Evolutionary conservation across 139 green algal genomes (phyloP), one percentile per base, ranked within the genome.

Genomic region (Zygnema cylindricum): DNA sequence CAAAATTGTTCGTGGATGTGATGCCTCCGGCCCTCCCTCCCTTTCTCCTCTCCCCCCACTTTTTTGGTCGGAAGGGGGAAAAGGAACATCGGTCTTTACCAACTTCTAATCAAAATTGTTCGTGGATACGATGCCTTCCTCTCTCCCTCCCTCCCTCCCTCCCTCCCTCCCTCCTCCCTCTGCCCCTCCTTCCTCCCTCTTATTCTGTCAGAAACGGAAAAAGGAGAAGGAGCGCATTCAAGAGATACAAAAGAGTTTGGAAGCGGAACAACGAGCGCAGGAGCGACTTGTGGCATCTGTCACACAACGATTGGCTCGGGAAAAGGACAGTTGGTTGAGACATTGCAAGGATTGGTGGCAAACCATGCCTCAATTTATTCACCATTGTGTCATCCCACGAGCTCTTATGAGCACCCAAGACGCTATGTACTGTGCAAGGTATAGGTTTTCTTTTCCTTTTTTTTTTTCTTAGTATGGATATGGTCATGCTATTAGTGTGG

Each of bases 151-250:
- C n/a, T n/a, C n/a, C n/a, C n/a, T n/a, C n/a, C 30, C 30, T 36
- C 32, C 76, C 33, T 35, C 76, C n/a, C 30, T 16, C 1, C 30
- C 2, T 2, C 76, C 69, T 49, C n/a, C 30, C 1, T 42, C 25
- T 23, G 7, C 16, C 1, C 77, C 69, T 21, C 23, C 39, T 55
- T 79, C 30, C 11, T 22, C 38, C 16, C 16, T 63, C 49, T 63
- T 16, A 63, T 7, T 63, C 38, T 7, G 42, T 7, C 83, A 81
- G 85, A 92, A 91, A n/a, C 73, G 86, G 25, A 83, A 87, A 49
- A 89, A 92, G 87, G 87, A 93, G 81, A 88, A 89, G 87, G 86
- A 92, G 69, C 86, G 86, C 0, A 23, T 92, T 32, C 42, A 89
- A 55, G 69, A 84, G 54, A 25, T 90, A 43, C 21, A 89, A n/a